These are phyloP conservation scores for Gracilaria caudata DNA, from an alignment of 23 red algal genomes.

Conservation along the genomic window DNA sequence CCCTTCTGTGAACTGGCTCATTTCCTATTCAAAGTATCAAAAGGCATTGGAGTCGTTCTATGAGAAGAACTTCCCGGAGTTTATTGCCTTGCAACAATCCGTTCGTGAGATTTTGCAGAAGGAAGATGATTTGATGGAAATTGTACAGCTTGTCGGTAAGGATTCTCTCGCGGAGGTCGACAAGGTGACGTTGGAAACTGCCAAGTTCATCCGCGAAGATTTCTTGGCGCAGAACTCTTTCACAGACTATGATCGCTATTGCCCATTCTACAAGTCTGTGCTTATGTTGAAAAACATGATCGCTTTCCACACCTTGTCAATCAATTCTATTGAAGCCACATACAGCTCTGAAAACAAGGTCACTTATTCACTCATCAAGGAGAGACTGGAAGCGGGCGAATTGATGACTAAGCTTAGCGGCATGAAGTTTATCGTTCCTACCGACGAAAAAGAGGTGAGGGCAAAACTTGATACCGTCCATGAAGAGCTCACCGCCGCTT, in stretches of 20 bases:
- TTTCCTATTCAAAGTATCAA: conserved; percentile 95
- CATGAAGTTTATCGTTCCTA: conserved; percentile 98
- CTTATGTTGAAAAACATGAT: conserved; percentile 97
- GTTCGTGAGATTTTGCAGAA: conserved; percentile 90
- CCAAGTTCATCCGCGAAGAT: conserved; percentile 97
- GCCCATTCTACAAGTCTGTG: conserved; percentile 97
- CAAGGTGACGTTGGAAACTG: conserved; percentile 93
- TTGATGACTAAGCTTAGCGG: conserved; percentile 73
- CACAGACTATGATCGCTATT: conserved; percentile 94
- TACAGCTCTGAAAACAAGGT: conserved; percentile 60
- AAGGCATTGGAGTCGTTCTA: conserved; percentile 92
- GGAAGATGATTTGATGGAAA: conserved; percentile 99
- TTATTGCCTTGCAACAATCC: conserved; percentile 81
- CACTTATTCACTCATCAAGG: conserved; percentile 85
- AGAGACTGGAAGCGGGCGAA: conserved; percentile 60
- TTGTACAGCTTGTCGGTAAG: conserved; percentile 97
- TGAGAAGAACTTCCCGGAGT: conserved; percentile 88
- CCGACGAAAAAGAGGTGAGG: conserved; percentile 77
- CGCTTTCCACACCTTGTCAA: conserved; percentile 87
- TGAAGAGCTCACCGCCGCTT: conserved; percentile 78
- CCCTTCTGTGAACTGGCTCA: conserved; percentile 96
- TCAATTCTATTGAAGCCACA: conserved; percentile 69
- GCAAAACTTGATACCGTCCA: conserved; percentile 56
- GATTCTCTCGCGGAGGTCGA: conserved; percentile 95
- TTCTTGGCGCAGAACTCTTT: conserved; percentile 98